phyloP scores from a whole-genome alignment of 2,329 filamentous ascomycete genomes.

The Apiospora rasikravindrae region DNA sequence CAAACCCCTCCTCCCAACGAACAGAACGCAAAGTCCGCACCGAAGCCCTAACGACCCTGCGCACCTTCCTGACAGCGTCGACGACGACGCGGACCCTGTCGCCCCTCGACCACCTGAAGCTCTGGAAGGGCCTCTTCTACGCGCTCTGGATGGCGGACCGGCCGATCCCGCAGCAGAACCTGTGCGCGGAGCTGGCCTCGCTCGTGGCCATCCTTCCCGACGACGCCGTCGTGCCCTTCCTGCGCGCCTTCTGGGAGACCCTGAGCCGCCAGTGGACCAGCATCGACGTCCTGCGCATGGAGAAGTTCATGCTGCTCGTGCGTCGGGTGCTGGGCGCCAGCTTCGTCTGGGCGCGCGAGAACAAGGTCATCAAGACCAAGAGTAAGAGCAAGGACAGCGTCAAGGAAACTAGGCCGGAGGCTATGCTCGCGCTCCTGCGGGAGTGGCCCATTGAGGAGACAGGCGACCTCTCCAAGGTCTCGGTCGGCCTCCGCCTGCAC shows the following conservation, averaged over 20 bases:
- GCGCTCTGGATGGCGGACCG: conserved; percentile 94
- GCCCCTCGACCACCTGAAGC: conserved; percentile 77
- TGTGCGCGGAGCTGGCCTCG: conserved; percentile 77
- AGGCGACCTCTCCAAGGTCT: conserved; percentile 60
- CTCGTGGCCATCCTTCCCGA: conserved; percentile 66
- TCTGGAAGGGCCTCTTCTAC: conserved; percentile 96
- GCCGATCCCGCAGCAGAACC: conserved; percentile 81
- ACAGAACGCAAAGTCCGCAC: conserved; percentile 80
- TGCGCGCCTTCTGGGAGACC: conserved; percentile 74
- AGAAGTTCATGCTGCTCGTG: conserved; percentile 90
- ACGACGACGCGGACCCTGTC: conserved; percentile 59
- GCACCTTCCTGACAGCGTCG: conserved; percentile 74
- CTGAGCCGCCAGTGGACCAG: conserved; percentile 71
- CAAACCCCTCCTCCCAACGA: not conserved
- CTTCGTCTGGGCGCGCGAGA: conserved; percentile 54
- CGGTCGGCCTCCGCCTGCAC: conserved; percentile 86
- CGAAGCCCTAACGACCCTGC: conserved; percentile 76
- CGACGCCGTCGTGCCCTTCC: conserved; percentile 50
- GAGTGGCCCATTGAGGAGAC: conserved; percentile 49
- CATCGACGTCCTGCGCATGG: conserved; percentile 79
- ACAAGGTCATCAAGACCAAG: not conserved
- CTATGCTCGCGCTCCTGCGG: conserved; percentile 50
- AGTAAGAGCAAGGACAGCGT: conserved; percentile 29
- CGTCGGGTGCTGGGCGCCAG: conserved; percentile 78
- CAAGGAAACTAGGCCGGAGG: conserved; percentile 30